A percentile compares a stretch with the other conserved stretches of the same genome.
phyloP scores from a whole-genome alignment of 306 rosid species.

The Vigna trinervia region DNA sequence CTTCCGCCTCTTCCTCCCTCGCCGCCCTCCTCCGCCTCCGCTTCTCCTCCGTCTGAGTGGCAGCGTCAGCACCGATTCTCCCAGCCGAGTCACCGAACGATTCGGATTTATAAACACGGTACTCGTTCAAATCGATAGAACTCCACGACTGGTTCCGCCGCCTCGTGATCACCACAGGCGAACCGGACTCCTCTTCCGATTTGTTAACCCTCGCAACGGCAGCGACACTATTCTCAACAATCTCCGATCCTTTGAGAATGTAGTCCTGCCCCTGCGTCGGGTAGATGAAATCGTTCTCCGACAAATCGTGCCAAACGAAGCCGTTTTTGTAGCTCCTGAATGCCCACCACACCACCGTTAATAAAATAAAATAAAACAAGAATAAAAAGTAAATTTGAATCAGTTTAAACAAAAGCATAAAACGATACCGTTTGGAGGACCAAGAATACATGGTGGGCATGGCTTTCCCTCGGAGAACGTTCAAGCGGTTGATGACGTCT shows the following conservation, averaged over 20 bases:
- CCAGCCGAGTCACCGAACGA: conserved; percentile 72
- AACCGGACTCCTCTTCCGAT: conserved; percentile 62
- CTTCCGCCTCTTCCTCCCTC: conserved; percentile 44
- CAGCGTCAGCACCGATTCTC: conserved; percentile 77
- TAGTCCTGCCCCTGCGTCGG: conserved; percentile 93
- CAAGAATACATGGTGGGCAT: conserved; percentile 88
- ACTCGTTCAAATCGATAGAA: conserved; percentile 79
- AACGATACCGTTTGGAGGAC: conserved; percentile 86
- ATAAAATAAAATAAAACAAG: background rate
- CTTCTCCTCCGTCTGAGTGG: conserved; percentile 94
- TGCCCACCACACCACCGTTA: background rate
- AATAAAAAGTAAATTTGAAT: background rate
- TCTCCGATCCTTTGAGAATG: conserved; percentile 92
- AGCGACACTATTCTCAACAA: conserved; percentile 51
- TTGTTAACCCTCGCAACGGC: conserved; percentile 8
- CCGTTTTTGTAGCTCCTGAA: conserved; percentile 86
- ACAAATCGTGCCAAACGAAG: conserved; percentile 94
- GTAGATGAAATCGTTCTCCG: conserved; percentile 86
- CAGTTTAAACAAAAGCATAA: too few species aligned
- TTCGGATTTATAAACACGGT: conserved; percentile 87
- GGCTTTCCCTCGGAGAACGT: conserved; percentile 79
- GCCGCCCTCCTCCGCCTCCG: conserved; percentile 65
- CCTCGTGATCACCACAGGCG: conserved; percentile 53
- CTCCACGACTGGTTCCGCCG: conserved; percentile 95
- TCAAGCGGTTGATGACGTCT: conserved; percentile 81